These are phyloP conservation scores for Podospora pseudocomata DNA, from an alignment of 495 filamentous ascomycete genomes.

Conservation along the genomic window DNA sequence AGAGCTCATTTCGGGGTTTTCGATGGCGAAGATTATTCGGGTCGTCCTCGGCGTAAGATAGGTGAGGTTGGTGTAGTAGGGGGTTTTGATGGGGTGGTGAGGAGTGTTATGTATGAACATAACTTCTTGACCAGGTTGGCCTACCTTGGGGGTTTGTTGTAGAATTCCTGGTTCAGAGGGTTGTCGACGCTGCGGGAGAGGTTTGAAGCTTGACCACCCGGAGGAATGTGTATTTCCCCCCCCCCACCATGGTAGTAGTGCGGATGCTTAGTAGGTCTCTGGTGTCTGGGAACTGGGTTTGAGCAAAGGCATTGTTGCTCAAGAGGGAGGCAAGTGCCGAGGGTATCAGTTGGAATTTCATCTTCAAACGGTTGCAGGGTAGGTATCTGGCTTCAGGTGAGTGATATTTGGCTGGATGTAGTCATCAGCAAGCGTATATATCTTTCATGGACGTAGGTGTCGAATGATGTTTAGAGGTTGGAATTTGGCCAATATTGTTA, in stretches of 20 bases:
- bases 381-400: not conserved
- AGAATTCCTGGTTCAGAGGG: constrained; percentile 48
- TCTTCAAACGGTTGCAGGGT: not conserved
- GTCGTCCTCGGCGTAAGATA: constrained; percentile 50
- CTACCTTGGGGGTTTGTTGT: constrained; percentile 45
- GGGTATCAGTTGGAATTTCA: not conserved
- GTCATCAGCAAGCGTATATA: not conserved
- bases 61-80: constrained; percentile 46
- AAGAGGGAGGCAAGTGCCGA: not conserved
- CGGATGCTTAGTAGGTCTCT: constrained; percentile 31
- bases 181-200: constrained; percentile 39
- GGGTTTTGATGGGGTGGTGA: constrained; percentile 50
- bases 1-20: constrained; percentile 53
- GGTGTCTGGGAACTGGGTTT: not conserved
- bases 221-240: constrained; percentile 49
- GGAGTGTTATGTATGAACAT: constrained; percentile 42
- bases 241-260: constrained; percentile 55
- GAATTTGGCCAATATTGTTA: not conserved
- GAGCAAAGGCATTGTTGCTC: not conserved
- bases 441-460: not conserved
- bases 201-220: constrained; percentile 49
- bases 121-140: constrained; percentile 45
- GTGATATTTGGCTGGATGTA: not conserved
- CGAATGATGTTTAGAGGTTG: not conserved
- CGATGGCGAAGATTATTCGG: constrained; percentile 56